These are phyloP conservation scores for Alternaria incomplexa DNA, from an alignment of 2,329 filamentous ascomycete genomes.

Conservation along the genomic window DNA sequence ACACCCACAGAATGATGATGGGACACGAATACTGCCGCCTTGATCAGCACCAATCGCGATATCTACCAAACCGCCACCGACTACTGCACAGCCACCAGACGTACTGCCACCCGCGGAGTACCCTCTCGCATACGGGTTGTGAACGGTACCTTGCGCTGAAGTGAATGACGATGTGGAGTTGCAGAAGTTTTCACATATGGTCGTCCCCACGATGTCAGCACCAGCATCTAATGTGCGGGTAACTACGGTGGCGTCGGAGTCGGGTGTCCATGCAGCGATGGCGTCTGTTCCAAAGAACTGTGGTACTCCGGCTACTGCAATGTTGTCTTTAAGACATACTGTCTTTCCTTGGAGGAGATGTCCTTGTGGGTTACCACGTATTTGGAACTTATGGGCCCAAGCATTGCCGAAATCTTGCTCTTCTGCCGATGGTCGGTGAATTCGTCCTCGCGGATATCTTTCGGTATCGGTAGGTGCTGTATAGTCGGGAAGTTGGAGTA, in stretches of 20 bases:
- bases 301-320: slow-evolving; percentile 61
- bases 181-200: slow-evolving; percentile 62
- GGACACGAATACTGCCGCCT: slow-evolving; percentile 49
- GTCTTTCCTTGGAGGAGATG: slow-evolving; percentile 48
- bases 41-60: slow-evolving; percentile 50
- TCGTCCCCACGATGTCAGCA: slow-evolving; percentile 58
- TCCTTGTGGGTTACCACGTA: slow-evolving; percentile 42
- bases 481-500: slow-evolving; percentile 57
- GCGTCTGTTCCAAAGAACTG: slow-evolving; percentile 61
- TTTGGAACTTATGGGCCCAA: slow-evolving; percentile 60
- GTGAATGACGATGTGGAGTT: slow-evolving; percentile 58
- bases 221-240: slow-evolving; percentile 59
- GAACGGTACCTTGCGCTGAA: slow-evolving; percentile 48
- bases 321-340: slow-evolving; percentile 62
- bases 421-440: slow-evolving; percentile 47
- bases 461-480: slow-evolving; percentile 51
- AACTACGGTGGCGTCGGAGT: slow-evolving; percentile 61
- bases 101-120: slow-evolving; percentile 58
- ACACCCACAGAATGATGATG: slow-evolving; percentile 46
- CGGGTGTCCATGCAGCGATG: slow-evolving; percentile 56
- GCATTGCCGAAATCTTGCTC: slow-evolving; percentile 53
- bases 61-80: slow-evolving; percentile 49
- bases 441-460: slow-evolving; percentile 54
- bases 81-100: slow-evolving; percentile 53
- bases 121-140: slow-evolving; percentile 53